Evolutionary conservation across 139 green algal species (phyloP).

Genomic region (Pycnococcus provasolii): DNA sequence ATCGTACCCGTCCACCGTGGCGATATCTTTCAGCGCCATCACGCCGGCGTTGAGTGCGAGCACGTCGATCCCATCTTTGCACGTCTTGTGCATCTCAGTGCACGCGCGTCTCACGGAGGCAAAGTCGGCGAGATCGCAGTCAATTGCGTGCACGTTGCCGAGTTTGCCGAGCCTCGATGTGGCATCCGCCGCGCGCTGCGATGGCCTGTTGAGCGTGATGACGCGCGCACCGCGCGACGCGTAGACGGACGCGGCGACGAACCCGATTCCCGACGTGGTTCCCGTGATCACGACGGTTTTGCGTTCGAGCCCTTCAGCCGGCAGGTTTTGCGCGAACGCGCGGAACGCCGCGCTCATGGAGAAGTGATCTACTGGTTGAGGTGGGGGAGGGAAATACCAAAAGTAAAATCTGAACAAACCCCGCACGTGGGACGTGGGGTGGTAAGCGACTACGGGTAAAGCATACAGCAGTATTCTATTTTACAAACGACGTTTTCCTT

Average conservation of each 20-base stretch:
- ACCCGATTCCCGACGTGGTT: not conserved
- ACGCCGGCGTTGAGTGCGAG: conserved; percentile 20
- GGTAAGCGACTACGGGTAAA: too few species aligned
- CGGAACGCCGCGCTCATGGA: too few species aligned
- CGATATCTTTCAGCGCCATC: conserved; percentile 24
- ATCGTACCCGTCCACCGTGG: conserved; percentile 25
- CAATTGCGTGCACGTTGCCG: not conserved
- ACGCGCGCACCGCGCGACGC: conserved; percentile 4
- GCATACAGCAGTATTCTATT: too few species aligned
- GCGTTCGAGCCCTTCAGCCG: not conserved
- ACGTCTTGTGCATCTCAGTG: not conserved
- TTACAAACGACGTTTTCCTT: too few species aligned
- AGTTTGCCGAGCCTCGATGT: not conserved
- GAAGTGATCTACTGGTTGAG: too few species aligned
- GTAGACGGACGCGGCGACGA: not conserved
- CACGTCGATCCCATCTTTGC: conserved; percentile 4
- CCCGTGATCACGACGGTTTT: conserved; percentile 19
- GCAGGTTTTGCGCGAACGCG: too few species aligned
- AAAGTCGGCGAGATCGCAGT: conserved; percentile 14
- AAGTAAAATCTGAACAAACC: too few species aligned
- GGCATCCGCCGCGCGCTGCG: not conserved
- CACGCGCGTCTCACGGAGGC: not conserved
- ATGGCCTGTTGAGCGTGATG: conserved; percentile 14
- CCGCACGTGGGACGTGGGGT: too few species aligned
- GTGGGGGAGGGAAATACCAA: too few species aligned